phyloP scores from a whole-genome alignment of 768 basidiomycete genomes.

The Termitomyces sp. region DNA sequence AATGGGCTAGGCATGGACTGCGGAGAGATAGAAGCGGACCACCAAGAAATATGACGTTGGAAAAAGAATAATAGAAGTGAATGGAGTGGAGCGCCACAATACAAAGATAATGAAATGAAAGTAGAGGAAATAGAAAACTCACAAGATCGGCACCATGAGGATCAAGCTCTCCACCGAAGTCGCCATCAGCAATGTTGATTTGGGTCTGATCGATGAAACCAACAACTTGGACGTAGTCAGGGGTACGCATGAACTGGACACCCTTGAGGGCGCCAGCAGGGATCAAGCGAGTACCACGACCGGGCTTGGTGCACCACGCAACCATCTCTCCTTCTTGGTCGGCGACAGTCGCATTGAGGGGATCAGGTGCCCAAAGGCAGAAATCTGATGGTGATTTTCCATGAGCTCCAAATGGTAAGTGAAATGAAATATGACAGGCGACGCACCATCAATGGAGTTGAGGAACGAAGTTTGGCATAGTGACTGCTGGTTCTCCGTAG shows the following conservation, averaged over 20 bases:
- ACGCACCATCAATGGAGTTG: constrained; percentile 54
- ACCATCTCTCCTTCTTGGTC: constrained; percentile 62
- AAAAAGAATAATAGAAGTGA: background rate
- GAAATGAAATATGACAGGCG: background rate
- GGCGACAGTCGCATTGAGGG: constrained; percentile 46
- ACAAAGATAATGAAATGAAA: background rate
- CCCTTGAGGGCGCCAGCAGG: constrained; percentile 54
- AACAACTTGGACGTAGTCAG: constrained; percentile 52
- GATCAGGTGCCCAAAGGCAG: constrained; percentile 55
- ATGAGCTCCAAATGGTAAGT: background rate
- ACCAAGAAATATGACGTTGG: background rate
- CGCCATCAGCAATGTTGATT: constrained; percentile 46
- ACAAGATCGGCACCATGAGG: constrained; percentile 55
- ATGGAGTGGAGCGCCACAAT: background rate
- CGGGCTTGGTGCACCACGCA: constrained; percentile 67
- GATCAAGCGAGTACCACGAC: constrained; percentile 63
- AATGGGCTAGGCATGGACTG: background rate
- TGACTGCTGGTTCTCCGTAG: constrained; percentile 59
- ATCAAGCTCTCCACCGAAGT: constrained; percentile 72
- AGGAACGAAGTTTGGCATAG: constrained; percentile 60
- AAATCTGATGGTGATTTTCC: constrained; percentile 40
- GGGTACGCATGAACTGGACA: constrained; percentile 54
- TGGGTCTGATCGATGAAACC: constrained; percentile 58
- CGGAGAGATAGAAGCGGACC: background rate
- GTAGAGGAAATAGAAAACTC: background rate